Base-by-base conservation (phyloP, 192 early-diverging fungal species). In the Paraglomus occultum region DNA sequence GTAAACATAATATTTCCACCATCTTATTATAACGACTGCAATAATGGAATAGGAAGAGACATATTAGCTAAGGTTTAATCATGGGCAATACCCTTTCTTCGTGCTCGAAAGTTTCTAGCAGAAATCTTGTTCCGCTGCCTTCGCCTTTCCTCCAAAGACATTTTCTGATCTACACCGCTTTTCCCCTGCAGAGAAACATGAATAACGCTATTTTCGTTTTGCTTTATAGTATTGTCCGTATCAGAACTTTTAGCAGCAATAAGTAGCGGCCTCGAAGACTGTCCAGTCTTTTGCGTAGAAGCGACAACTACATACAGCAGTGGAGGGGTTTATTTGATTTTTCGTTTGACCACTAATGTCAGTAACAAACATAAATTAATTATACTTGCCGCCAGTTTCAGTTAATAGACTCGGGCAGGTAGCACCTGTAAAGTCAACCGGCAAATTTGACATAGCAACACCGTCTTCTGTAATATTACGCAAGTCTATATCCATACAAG, bases 81-180 rank as follows among this genome's bases (percentile, higher is more conserved):
- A 52, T 67, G 20, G 48, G 42, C 22, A 51, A 75, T 79, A 87
- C 81, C 92, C 82, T 94, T 94, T 80, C 91, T 83, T 58, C 92
- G 84, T 51, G 87, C 83, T 50, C 92, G 83, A 75, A 94, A 94
- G 77, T 92, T 92, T 71, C 91, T 80, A 22, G 92, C 92, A 18
- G 89, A 91, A 43, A 94, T 87, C 73, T 94, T 94, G 81, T 94
- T 94, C 55, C 92, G 82, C 75, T 92, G 76, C 78, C 90, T 89
- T 31, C 92, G 83, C 39, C 90, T 82, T 76, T 94, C 90, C 74
- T 89, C 91, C 15, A 87, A 83, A 10, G 85, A 77, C 76, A 94
- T 80, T 51, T 87, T 88, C 60, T 86, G 71, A 68, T 91, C 86
- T 45, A 84, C 72, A 31, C n/a, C n/a, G n/a, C n/a, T n/a, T n/a